Evolutionary conservation across 345 rosid genomes (phyloP).

Genomic region (Citrus unshiu): DNA sequence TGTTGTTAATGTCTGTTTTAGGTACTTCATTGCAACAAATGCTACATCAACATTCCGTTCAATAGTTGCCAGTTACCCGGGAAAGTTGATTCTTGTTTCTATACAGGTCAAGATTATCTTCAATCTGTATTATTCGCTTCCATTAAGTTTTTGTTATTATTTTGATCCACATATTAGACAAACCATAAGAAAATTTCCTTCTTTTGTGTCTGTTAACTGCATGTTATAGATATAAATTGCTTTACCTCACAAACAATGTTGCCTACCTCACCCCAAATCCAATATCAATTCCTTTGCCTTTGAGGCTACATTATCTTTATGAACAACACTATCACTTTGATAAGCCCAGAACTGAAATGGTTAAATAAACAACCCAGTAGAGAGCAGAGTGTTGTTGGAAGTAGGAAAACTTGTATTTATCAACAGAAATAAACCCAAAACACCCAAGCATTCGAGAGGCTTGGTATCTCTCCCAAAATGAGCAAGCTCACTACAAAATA

Average conservation of each 20-base stretch:
- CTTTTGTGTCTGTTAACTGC: background rate
- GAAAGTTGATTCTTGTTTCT: conserved; percentile 51
- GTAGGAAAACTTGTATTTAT: no score
- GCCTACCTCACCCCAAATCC: background rate
- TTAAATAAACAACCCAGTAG: no score
- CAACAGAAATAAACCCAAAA: no score
- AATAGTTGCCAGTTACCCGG: conserved; percentile 57
- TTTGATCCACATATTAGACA: background rate
- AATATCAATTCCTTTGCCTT: background rate
- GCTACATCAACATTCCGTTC: conserved; percentile 61
- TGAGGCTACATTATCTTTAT: background rate
- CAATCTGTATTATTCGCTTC: background rate
- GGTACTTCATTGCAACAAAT: conserved; percentile 57
- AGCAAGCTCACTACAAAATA: no score
- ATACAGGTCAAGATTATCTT: conserved; percentile 41
- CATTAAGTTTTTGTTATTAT: background rate
- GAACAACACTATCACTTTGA: background rate
- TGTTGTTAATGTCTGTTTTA: conserved; percentile 18
- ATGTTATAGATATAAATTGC: background rate
- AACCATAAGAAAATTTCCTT: background rate
- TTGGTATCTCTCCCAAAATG: no score
- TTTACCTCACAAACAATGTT: background rate
- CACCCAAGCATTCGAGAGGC: no score
- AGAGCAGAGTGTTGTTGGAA: no score
- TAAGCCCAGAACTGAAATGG: no score